Base-by-base conservation (phyloP, 148 eudicot genomes). In the Rhododendron williamsianum region DNA sequence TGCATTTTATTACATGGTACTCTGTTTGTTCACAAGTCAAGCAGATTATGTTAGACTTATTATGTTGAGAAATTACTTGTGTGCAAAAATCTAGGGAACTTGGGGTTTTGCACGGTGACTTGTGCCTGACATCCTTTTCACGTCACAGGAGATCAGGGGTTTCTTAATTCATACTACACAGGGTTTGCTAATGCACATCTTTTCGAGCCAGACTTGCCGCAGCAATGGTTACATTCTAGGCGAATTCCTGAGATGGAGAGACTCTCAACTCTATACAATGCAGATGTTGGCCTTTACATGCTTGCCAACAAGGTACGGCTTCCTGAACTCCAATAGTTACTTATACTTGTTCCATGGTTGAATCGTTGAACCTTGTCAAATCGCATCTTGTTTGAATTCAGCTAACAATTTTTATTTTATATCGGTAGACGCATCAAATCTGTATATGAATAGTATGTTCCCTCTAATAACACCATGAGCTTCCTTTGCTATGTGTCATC, bases 221-320 rank as follows among this genome's bases (percentile, higher is more conserved):
- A 85, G 18, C 92, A 95, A 56, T 92, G 90, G 83, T 41, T 90
- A 76, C 90, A 92, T 56, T 91, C 98, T 78, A 94, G 93, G 85
- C 91, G 93, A 52, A 87, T 82, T 81, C 92, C 94, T 78, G 88
- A 89, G 85, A 97, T 97, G 99, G 95, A 97, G 88, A 97, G 99
- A 82, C 98, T 97, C 82, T 95, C 99, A 84, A 97, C 99, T 81
- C 88, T 97, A 78, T 97, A 92, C 80, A 97, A 97, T 93, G 99
- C 99, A 84, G 99, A 97, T 92, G 99, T 97, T 92, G 99, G 99
- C 71, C 92, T 97, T 80, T 97, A 97, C 91, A 97, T 97, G 99
- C 98, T 97, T 82, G 99, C 99, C 84, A 97, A 97, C 87, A 97
- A 97, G 99, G 99, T 97, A 85, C 38, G 10, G 65, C 6, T 77